phyloP scores from a whole-genome alignment of 192 early-diverging fungal species.

The Rhizoclosmatium globosum region DNA sequence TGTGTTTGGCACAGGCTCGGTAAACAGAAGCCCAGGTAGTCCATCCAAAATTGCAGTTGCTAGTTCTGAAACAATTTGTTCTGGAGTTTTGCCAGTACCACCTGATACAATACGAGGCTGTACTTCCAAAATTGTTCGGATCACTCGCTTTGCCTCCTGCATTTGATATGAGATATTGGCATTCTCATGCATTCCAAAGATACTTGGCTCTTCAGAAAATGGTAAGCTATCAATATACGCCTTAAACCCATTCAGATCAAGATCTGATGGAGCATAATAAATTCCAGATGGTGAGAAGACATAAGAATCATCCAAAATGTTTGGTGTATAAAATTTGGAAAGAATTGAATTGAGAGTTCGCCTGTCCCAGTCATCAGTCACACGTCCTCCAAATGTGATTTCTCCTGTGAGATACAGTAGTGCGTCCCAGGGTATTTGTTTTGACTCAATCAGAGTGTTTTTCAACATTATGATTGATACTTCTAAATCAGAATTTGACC shows the following conservation, averaged over 20 bases:
- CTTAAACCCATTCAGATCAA: slow-evolving; percentile 53
- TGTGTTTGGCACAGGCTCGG: slow-evolving; percentile 41
- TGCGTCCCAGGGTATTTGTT: slow-evolving; percentile 66
- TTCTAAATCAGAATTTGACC: slow-evolving; percentile 67
- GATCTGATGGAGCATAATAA: slow-evolving; percentile 65
- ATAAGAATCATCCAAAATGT: slow-evolving; percentile 61
- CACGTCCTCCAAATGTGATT: slow-evolving; percentile 71
- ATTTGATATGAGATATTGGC: slow-evolving; percentile 71
- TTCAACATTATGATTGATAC: slow-evolving; percentile 58
- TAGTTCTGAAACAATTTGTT: slow-evolving; percentile 60
- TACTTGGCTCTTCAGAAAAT: slow-evolving; percentile 65
- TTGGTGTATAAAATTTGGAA: slow-evolving; percentile 58
- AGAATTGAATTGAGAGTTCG: slow-evolving; percentile 64
- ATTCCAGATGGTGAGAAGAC: slow-evolving; percentile 65
- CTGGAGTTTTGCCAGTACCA: slow-evolving; percentile 49
- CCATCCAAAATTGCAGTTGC: slow-evolving; percentile 59
- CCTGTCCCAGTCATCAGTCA: slow-evolving; percentile 72
- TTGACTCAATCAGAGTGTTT: slow-evolving; percentile 62
- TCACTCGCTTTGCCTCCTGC: slow-evolving; percentile 62
- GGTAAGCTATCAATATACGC: slow-evolving; percentile 65
- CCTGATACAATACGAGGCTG: slow-evolving; percentile 62
- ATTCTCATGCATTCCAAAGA: slow-evolving; percentile 75
- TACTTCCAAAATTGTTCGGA: slow-evolving; percentile 66
- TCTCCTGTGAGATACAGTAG: slow-evolving; percentile 65
- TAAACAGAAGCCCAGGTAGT: slow-evolving; percentile 54